A percentile compares a stretch with the other conserved stretches of the same genome.
Conservation (phyloP, 345 rosid species). For the Boechera stricta region DNA sequence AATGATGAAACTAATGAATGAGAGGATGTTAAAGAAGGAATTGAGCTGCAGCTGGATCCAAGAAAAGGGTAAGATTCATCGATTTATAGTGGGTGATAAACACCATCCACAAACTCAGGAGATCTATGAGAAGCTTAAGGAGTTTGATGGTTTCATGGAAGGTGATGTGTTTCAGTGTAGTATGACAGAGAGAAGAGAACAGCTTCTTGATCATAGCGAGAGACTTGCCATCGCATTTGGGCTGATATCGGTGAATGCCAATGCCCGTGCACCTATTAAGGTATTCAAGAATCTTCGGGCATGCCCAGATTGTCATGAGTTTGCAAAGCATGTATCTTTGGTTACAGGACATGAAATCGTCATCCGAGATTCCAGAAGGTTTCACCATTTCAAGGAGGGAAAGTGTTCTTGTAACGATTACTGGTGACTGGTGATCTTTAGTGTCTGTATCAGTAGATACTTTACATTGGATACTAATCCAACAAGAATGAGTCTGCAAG, state of each 20-base stretch:
- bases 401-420: conserved; percentile 79
- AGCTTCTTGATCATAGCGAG: conserved; percentile 75
- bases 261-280: conserved; percentile 52
- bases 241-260: conserved; percentile 54
- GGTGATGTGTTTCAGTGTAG: conserved; percentile 48
- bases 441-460: conserved; percentile 24
- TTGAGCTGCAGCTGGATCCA: conserved; percentile 80
- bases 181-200: conserved; percentile 62
- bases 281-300: conserved; percentile 82
- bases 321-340: conserved; percentile 65
- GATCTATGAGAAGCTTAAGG: conserved; percentile 64
- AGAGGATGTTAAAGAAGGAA: conserved; percentile 66
- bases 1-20: conserved; percentile 65
- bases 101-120: conserved; percentile 66
- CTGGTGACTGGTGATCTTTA: conserved; percentile 54
- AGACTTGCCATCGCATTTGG: conserved; percentile 79
- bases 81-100: conserved; percentile 74
- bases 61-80: conserved; percentile 64
- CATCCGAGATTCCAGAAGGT: conserved; percentile 68
- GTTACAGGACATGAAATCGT: conserved; percentile 59
- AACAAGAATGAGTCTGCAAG: conserved; percentile 22
- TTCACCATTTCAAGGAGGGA: conserved; percentile 71
- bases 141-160: conserved; percentile 46
- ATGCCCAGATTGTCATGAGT: conserved; percentile 75
- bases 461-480: conserved; percentile 4